Conservation (phyloP, 768 basidiomycete genomes). For the Agaricus subrufescens region DNA sequence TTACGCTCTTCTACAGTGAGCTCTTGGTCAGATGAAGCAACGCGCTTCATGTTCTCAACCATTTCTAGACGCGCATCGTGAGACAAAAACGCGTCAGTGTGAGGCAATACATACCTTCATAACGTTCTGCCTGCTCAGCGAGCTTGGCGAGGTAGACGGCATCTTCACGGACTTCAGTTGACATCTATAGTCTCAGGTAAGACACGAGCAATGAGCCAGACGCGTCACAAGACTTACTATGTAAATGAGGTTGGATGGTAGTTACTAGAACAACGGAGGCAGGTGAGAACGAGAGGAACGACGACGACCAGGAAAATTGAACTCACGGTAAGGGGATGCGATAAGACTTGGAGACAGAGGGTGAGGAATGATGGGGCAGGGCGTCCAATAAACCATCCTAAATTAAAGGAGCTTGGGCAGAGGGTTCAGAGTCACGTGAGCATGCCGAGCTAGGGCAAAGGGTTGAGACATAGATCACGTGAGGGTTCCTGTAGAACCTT, state of each 20-base stretch:
- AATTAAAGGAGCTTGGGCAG: constrained; percentile 69
- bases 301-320: constrained; percentile 23
- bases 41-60: constrained; percentile 99
- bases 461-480: constrained; percentile 29
- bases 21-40: constrained; percentile 96
- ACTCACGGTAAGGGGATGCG: constrained; percentile 41
- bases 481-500: constrained; percentile 18
- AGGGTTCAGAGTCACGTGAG: constrained; percentile 53
- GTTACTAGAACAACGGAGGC: not conserved
- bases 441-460: constrained; percentile 36
- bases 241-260: constrained; percentile 21
- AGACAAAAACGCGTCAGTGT: constrained; percentile 4
- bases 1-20: constrained; percentile 99
- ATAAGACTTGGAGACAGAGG: constrained; percentile 33
- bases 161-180: constrained; percentile 83
- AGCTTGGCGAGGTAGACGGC: constrained; percentile 99
- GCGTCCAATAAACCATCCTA: constrained; percentile 49
- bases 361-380: constrained; percentile 41
- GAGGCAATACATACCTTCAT: constrained; percentile 65
- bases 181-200: constrained; percentile 53
- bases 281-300: constrained; percentile 18
- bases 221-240: constrained; percentile 44
- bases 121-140: constrained; percentile 99
- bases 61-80: constrained; percentile 55
- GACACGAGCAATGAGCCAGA: constrained; percentile 32